Evolutionary conservation across 129 eudicot species (phyloP).

Genomic region (Centaurea solstitialis): DNA sequence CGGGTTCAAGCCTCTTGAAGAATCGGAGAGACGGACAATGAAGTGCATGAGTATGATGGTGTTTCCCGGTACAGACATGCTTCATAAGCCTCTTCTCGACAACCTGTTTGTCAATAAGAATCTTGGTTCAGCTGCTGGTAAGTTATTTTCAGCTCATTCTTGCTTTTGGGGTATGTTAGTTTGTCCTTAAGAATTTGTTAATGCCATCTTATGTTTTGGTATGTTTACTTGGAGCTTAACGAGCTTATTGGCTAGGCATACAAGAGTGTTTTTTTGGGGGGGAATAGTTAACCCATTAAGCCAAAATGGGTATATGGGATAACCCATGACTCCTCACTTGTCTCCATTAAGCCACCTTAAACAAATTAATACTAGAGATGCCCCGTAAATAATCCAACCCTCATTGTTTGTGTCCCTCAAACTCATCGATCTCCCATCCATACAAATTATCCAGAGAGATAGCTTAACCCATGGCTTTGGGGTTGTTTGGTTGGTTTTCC

Average conservation of each 20-base stretch:
- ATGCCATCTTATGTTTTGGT: slow-evolving; percentile 4
- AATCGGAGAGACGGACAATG: slow-evolving; percentile 34
- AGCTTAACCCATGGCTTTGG: background rate
- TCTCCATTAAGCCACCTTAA: too few relatives aligned
- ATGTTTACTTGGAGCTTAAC: background rate
- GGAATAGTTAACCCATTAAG: background rate
- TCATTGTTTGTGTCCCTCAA: too few relatives aligned
- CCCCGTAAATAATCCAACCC: too few relatives aligned
- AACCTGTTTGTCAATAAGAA: slow-evolving; percentile 15
- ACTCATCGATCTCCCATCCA: too few relatives aligned
- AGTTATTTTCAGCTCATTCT: slow-evolving; percentile 17
- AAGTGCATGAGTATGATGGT: slow-evolving; percentile 48
- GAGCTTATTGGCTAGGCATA: background rate
- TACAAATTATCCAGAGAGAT: background rate
- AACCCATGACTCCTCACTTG: background rate
- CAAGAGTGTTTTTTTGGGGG: background rate
- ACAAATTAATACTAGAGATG: slow-evolving; percentile 1
- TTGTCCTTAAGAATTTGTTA: slow-evolving; percentile 20
- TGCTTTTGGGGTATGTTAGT: background rate
- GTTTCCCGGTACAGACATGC: slow-evolving; percentile 63
- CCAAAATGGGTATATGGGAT: background rate
- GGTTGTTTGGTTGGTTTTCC: too few relatives aligned
- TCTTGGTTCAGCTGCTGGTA: slow-evolving; percentile 44
- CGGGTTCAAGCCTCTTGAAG: slow-evolving; percentile 54
- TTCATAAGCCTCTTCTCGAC: slow-evolving; percentile 45